Base-by-base conservation (phyloP, 2,329 filamentous ascomycete genomes). In the Torrubiellomyces zombiae region DNA sequence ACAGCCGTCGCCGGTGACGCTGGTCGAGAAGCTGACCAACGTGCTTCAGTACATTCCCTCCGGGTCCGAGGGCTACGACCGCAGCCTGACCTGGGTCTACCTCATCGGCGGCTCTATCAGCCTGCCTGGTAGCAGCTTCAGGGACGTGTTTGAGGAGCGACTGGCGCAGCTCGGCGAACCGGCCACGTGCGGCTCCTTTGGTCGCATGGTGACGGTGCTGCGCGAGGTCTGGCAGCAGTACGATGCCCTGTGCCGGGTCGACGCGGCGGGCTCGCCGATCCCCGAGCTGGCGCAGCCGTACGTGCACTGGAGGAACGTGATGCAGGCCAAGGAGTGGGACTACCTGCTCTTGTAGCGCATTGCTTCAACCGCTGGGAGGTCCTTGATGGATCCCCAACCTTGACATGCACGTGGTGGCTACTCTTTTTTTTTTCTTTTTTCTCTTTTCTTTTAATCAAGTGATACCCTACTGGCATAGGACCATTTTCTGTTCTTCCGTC, bases 281-380 rank as follows among this genome's bases (percentile, higher is more conserved):
- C 48, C 48, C 16, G 49, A 53, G 29, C 47, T 45, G 30, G 43
- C 48, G 39, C 51, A 55, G 51, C 73, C 70, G 45, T 75, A 76
- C 56, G 69, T 92, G 53, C 83, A 85, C 72, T 95, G 86, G 86
- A 67, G 86, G 57, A 80, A 92, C 55, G 70, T 86, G 47, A 93
- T 94, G 83, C 71, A 70, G 55, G 70, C 75, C 56, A 89, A 86
- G 58, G 72, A 72, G 39, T 93, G 82, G 85, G 81, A 92, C 49
- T 89, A 82, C 57, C 63, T 94, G 51, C 68, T 94, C 51, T 85
- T 94, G 55, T 93, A 56, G 21, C 14, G 12, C 14, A 7, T n/a
- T 16, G 1, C 21, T 5, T 17, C 14, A n/a, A n/a, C 18, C 8
- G 18, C 18, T 11, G 20, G 11, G 9, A 7, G 14, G 21, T 15